Evolutionary conservation across 2,329 filamentous ascomycete species (phyloP).

Genomic region (Tolypocladium nubicola): DNA sequence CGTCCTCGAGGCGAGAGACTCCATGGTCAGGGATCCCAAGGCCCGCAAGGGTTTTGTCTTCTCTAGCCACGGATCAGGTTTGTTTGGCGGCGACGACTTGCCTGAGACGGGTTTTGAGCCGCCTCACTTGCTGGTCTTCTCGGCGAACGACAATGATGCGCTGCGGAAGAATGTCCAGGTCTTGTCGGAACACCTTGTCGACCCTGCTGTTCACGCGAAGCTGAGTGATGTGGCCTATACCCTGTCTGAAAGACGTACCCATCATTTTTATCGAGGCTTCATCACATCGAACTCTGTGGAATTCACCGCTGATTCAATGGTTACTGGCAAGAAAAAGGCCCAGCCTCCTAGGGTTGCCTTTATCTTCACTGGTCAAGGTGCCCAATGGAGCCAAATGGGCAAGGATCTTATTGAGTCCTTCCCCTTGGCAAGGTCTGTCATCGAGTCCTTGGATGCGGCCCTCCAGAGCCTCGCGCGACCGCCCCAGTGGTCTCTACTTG

Average conservation of each 20-base stretch:
- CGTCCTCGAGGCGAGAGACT: background rate
- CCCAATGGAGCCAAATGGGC: background rate
- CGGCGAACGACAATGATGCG: background rate
- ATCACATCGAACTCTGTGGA: background rate
- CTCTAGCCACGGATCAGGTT: too few species aligned
- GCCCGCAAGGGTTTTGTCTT: background rate
- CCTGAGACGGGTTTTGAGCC: background rate
- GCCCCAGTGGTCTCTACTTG: too few species aligned
- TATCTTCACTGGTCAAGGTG: background rate
- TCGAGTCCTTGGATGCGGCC: too few species aligned
- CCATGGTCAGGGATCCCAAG: too few species aligned
- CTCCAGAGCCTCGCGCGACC: too few species aligned
- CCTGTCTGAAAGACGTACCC: background rate
- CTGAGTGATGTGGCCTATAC: background rate
- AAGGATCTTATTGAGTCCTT: background rate
- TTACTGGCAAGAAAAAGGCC: background rate
- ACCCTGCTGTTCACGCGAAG: background rate
- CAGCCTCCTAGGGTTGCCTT: background rate
- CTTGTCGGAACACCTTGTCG: too few species aligned
- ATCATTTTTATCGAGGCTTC: background rate
- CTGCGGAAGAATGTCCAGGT: constrained; percentile 6
- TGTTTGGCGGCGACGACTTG: too few species aligned
- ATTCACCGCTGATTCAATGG: too few species aligned
- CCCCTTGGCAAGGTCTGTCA: too few species aligned
- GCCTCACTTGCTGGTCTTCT: background rate